Evolutionary conservation across 768 basidiomycete species (phyloP), one percentile per base, ranked within the genome.

Genomic region (Multifurca ochricompacta): DNA sequence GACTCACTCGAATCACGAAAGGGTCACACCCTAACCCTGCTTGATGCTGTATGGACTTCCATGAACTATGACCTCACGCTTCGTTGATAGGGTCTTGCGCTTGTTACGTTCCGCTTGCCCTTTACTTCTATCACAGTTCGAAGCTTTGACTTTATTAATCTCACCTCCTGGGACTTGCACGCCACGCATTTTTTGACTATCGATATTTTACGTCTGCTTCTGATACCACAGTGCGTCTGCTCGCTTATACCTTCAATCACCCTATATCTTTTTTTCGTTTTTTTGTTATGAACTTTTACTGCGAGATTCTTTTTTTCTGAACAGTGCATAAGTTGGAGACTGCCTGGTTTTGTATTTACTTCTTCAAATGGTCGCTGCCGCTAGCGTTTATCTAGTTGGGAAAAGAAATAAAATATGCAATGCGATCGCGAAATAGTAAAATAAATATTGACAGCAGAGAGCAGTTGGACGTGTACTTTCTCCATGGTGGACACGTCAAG

Each of bases 21-120:
- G 19, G 45, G 44, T 42, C 27, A 51, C 36, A 56, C n/a, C 25
- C 34, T 52, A 56, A 34, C 31, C 49, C 45, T 31, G 18, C 36
- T 28, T 56, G 55, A 56, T 35, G 37, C 32, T 47, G 44, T 30
- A 51, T 42, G 45, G 50, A 56, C 55, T 47, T 52, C 18, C 40
- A 56, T n/a, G 55, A 52, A 14, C 39, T 37, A 50, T 46, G 54
- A 51, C 48, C 13, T 41, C 23, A 52, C 9, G 39, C 32, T 52
- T 52, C 45, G 44, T 47, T 35, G 55, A 42, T 40, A 39, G 36
- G 32, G 45, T 36, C 45, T 32, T 41, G 19, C 27, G 18, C 25
- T 23, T 37, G 21, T 23, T 46, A 8, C 1, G 14, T 36, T 13
- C 40, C 16, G 40, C 27, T 48, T 42, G 25, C 34, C 53, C 37